Evolutionary conservation across 129 eudicot species (phyloP).

Genomic region (Calendula officinalis): DNA sequence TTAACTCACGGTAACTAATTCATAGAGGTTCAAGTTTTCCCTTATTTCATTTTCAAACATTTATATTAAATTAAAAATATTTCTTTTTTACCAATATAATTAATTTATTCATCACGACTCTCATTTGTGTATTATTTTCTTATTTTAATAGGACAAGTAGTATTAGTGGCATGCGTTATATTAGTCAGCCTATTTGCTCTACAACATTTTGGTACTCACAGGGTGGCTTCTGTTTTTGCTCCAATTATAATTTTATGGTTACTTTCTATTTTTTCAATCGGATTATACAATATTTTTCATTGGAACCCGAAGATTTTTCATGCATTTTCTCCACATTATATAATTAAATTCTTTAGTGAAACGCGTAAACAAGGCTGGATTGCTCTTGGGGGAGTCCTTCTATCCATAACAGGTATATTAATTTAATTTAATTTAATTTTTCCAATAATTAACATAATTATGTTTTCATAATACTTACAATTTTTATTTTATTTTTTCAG

Average conservation of each 20-base stretch:
- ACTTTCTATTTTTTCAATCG: constrained; percentile 59
- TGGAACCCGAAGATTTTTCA: constrained; percentile 75
- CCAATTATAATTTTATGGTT: constrained; percentile 77
- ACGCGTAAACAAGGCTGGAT: constrained; percentile 87
- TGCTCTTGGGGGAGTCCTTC: constrained; percentile 84
- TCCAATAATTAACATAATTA: neutral
- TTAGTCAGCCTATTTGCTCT: constrained; percentile 76
- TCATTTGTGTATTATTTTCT: neutral
- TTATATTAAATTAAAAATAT: neutral
- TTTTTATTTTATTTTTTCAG: constrained; percentile 34
- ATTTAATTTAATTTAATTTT: neutral
- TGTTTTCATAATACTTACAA: neutral
- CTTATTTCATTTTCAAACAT: neutral
- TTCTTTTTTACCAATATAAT: too few species aligned
- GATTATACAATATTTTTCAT: constrained; percentile 57
- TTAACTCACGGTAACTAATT: constrained; percentile 53
- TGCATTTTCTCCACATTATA: constrained; percentile 88
- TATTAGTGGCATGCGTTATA: constrained; percentile 56
- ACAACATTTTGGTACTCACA: constrained; percentile 82
- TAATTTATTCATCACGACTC: neutral
- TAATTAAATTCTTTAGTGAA: constrained; percentile 56
- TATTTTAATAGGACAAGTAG: constrained; percentile 43
- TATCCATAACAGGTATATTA: constrained; percentile 68
- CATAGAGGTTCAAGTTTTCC: neutral
- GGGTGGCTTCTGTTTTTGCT: constrained; percentile 76